Conservation (phyloP, 2,329 filamentous ascomycete genomes). For the Exophiala xenobiotica region DNA sequence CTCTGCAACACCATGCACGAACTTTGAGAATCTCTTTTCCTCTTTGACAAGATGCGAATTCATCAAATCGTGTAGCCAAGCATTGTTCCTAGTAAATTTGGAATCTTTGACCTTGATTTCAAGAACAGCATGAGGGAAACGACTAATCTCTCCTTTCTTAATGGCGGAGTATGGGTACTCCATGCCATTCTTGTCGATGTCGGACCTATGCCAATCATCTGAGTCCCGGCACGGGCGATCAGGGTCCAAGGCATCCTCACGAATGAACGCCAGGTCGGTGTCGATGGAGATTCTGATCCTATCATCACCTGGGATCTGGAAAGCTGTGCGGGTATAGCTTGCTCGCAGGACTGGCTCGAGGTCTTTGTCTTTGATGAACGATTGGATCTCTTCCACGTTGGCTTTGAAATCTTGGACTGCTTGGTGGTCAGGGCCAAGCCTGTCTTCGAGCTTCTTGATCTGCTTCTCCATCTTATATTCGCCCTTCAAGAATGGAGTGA, state of each 20-base stretch:
- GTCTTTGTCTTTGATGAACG: constrained; percentile 72
- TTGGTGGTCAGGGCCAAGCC: constrained; percentile 65
- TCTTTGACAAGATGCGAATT: constrained; percentile 88
- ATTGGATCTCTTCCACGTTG: constrained; percentile 74
- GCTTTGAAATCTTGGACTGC: constrained; percentile 68
- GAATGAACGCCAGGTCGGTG: constrained; percentile 84
- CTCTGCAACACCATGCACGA: constrained; percentile 86
- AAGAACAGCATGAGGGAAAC: constrained; percentile 85
- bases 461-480: constrained; percentile 92
- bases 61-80: constrained; percentile 92
- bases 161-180: constrained; percentile 84
- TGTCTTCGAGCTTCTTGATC: constrained; percentile 76
- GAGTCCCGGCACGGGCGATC: constrained; percentile 87
- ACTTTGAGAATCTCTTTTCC: constrained; percentile 90
- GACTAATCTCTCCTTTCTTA: constrained; percentile 84
- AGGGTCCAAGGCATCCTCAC: constrained; percentile 69
- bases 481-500: constrained; percentile 80
- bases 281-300: constrained; percentile 90
- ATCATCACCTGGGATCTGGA: constrained; percentile 92
- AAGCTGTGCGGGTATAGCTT: constrained; percentile 91
- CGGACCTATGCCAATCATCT: constrained; percentile 82
- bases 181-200: constrained; percentile 81
- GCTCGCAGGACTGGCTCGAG: constrained; percentile 84
- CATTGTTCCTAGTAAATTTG: constrained; percentile 63
- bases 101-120: constrained; percentile 85